phyloP scores from a whole-genome alignment of 306 rosid species.

The Hippophae gyantsensis region DNA sequence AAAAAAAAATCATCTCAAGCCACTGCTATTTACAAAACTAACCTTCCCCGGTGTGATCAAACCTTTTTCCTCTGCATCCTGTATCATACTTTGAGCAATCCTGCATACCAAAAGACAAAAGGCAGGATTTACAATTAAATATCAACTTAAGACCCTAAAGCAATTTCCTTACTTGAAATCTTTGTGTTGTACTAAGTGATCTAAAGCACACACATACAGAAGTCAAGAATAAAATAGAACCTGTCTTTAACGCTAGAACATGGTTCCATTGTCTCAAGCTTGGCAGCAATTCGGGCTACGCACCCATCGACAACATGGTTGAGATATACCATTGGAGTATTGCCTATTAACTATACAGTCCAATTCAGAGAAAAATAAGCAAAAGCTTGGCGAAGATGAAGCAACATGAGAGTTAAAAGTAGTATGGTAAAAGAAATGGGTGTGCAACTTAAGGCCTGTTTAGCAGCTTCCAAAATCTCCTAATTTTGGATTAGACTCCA shows the following conservation, averaged over 20 bases:
- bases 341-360: slow-evolving; percentile 48
- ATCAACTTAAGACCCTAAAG: slow-evolving; percentile 4
- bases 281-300: slow-evolving; percentile 64
- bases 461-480: too few species aligned
- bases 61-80: slow-evolving; percentile 76
- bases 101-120: slow-evolving; percentile 27
- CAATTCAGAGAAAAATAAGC: background rate
- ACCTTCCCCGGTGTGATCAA: slow-evolving; percentile 83
- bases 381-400: background rate
- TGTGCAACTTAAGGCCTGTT: too few species aligned
- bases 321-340: slow-evolving; percentile 65
- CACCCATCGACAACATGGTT: slow-evolving; percentile 65
- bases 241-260: slow-evolving; percentile 75
- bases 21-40: slow-evolving; percentile 5
- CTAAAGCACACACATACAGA: background rate
- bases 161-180: background rate
- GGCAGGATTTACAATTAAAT: background rate
- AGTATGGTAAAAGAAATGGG: background rate
- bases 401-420: background rate
- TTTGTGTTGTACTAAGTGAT: background rate
- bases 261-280: slow-evolving; percentile 68
- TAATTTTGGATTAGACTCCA: too few species aligned
- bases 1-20: slow-evolving; percentile 6
- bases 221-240: slow-evolving; percentile 11
- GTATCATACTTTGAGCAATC: slow-evolving; percentile 65